phyloP scores from a whole-genome alignment of 257 asterid genomes.

The Primulina huaijiensis region DNA sequence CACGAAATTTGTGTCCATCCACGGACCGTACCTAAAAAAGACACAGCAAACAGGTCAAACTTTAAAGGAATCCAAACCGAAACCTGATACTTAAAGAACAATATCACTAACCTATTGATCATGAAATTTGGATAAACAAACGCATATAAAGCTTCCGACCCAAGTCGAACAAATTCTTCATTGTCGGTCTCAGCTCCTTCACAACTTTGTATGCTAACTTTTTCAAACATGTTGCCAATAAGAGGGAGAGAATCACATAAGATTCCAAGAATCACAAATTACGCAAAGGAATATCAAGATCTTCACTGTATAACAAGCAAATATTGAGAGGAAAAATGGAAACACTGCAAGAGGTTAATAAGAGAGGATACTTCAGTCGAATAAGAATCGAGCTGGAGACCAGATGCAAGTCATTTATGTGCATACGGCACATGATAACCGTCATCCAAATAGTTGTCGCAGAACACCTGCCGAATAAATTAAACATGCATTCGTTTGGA shows the following conservation, averaged over 20 bases:
- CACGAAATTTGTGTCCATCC: slow-evolving; percentile 94
- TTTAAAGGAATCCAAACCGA: background rate
- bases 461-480: slow-evolving; percentile 79
- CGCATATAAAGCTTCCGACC: slow-evolving; percentile 66
- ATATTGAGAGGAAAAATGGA: background rate
- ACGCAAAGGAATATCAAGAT: background rate
- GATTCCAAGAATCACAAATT: slow-evolving; percentile 10
- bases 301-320: background rate
- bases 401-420: slow-evolving; percentile 78
- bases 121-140: slow-evolving; percentile 85
- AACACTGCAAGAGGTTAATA: background rate
- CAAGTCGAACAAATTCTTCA: slow-evolving; percentile 57
- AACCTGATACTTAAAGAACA: background rate
- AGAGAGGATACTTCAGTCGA: slow-evolving; percentile 50
- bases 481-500: background rate
- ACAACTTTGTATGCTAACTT: slow-evolving; percentile 79
- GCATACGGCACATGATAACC: slow-evolving; percentile 91
- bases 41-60: background rate
- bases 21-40: slow-evolving; percentile 73
- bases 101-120: slow-evolving; percentile 68
- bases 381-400: slow-evolving; percentile 76
- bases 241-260: slow-evolving; percentile 1
- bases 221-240: slow-evolving; percentile 58
- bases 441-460: slow-evolving; percentile 91
- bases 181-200: slow-evolving; percentile 33